Percentiles rank a stretch among this genome's conserved stretches.
These are phyloP conservation scores for Ustilago sp. DNA, from an alignment of 1,284 basidiomycete genomes.

Conservation along the genomic window DNA sequence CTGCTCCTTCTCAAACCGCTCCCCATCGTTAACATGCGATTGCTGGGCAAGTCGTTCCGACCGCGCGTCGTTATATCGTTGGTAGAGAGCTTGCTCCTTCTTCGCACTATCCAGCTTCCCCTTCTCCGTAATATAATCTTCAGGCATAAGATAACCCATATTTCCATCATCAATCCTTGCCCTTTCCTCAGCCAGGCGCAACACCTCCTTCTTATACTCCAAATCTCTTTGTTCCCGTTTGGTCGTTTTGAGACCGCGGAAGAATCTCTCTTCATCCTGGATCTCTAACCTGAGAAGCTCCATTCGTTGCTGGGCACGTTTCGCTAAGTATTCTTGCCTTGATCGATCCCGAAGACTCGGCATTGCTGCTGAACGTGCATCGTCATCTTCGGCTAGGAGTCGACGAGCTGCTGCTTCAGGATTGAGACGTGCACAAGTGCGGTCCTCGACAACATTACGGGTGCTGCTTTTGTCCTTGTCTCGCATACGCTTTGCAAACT, in stretches of 20 bases:
- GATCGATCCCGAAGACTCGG: conserved; percentile 62
- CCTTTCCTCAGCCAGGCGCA: conserved; percentile 91
- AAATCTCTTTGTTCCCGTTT: conserved; percentile 84
- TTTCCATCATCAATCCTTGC: conserved; percentile 86
- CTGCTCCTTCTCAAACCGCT: conserved; percentile 89
- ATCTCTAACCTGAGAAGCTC: conserved; percentile 90
- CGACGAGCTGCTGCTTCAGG: conserved; percentile 85
- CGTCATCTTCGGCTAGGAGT: conserved; percentile 74
- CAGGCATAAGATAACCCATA: conserved; percentile 57
- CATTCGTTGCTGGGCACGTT: conserved; percentile 94
- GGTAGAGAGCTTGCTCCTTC: conserved; percentile 91
- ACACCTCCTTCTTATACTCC: conserved; percentile 90
- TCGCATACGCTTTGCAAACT: conserved; percentile 87
- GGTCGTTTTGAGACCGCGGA: conserved; percentile 74
- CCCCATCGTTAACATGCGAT: conserved; percentile 93
- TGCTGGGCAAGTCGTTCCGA: conserved; percentile 74
- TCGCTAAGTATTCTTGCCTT: conserved; percentile 92
- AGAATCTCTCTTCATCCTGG: conserved; percentile 65
- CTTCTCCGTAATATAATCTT: conserved; percentile 95
- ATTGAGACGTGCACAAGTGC: conserved; percentile 74
- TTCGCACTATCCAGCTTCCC: conserved; percentile 98
- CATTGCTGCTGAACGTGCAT: conserved; percentile 57
- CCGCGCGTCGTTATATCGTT: conserved; percentile 81
- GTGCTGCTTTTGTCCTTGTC: conserved; percentile 85
- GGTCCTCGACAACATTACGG: conserved; percentile 92